These are phyloP conservation scores for Harringtonia lauricola DNA, from an alignment of 2,329 filamentous ascomycete genomes.

Conservation along the genomic window DNA sequence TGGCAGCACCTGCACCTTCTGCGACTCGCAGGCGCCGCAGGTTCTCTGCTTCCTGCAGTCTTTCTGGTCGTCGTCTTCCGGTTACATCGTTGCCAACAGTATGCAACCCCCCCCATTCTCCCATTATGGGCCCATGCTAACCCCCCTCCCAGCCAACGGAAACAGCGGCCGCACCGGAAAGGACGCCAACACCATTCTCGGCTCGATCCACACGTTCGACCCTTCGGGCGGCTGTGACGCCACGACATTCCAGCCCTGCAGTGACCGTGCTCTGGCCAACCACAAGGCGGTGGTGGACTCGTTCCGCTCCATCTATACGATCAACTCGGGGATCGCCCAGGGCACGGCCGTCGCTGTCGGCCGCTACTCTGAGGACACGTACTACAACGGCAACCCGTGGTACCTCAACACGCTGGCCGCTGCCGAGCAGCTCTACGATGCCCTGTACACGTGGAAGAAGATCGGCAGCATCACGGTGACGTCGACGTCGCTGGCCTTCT, in stretches of 20 bases:
- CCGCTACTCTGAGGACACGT: constrained; percentile 61
- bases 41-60: constrained; percentile 62
- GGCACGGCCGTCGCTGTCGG: constrained; percentile 53
- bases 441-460: constrained; percentile 59
- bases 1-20: constrained; percentile 47
- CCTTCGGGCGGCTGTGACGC: constrained; percentile 53
- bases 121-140: no score
- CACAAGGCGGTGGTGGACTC: constrained; percentile 67
- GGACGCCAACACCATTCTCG: constrained; percentile 60
- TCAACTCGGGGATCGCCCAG: constrained; percentile 55
- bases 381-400: constrained; percentile 75
- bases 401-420: constrained; percentile 59
- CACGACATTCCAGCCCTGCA: constrained; percentile 69
- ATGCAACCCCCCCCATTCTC: no score
- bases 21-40: constrained; percentile 52
- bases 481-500: constrained; percentile 57
- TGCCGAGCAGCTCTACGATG: constrained; percentile 71
- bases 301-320: constrained; percentile 56
- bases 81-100: constrained; percentile 55
- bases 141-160: constrained; percentile 4
- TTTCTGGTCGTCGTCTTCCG: constrained; percentile 59
- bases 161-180: constrained; percentile 43
- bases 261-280: constrained; percentile 56
- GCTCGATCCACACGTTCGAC: constrained; percentile 60
- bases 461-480: constrained; percentile 54